Evolutionary conservation across 495 filamentous ascomycete genomes (phyloP), one percentile per base, ranked within the genome.

Genomic region (Geopyxis carbonaria): DNA sequence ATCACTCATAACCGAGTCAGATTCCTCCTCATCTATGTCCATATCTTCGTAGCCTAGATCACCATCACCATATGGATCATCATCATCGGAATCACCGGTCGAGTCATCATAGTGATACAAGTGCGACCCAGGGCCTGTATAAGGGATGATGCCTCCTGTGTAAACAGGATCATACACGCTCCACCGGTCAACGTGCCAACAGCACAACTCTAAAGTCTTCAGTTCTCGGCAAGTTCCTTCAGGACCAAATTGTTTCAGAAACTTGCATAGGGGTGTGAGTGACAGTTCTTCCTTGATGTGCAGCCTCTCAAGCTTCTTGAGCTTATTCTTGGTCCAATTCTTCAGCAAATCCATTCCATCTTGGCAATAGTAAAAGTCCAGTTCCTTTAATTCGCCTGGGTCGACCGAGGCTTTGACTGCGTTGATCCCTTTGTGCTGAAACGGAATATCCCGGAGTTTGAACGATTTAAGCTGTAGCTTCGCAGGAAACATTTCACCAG

Each of bases 241-340:
- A 18, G 37, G 37, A 2, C 37, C 37, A 40, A 40, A 40, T 25
- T 40, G 37, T 40, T 40, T 40, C 14, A 40, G 13, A 18, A 40
- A 40, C 24, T 40, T 40, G 13, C 14, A 16, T 9, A 40, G 24
- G 13, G 10, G 13, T 8, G 37, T 13, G 3, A 40, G 13, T 14
- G 22, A 14, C 9, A 30, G 13, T 11, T 40, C 37, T 7, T 40
- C 37, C 13, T 16, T 29, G 10, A 40, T 30, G 19, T 29, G 22
- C 8, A 40, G 10, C 22, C 25, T 29, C 22, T 30, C 22, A 28
- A 40, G 37, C 8, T 11, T n/a, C 1, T n/a, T 15, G 4, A 40
- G 37, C n/a, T 28, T 28, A 25, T 40, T 28, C 14, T 40, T 30
- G 10, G 16, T 21, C 37, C 37, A 40, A 19, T 16, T 28, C 10